Conservation (phyloP, 331 rosid genomes). For the Malus hybrid region DNA sequence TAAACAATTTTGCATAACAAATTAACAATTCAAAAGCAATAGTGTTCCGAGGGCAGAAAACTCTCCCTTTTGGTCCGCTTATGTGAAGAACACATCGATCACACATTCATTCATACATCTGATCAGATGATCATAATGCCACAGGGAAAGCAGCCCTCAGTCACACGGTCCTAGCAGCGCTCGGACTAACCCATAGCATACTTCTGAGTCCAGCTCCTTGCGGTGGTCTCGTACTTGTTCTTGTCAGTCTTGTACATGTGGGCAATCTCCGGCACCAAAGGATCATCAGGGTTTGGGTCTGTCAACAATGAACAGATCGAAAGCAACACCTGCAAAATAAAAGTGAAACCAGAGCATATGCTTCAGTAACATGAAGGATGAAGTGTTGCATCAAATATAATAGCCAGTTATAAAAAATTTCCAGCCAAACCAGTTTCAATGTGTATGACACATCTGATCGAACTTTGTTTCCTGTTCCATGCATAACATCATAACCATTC, state of each 20-base stretch:
- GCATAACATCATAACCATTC: background rate
- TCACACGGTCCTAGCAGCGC: conserved; percentile 5
- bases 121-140: conserved; percentile 11
- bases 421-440: background rate
- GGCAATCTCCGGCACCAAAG: conserved; percentile 66
- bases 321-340: conserved; percentile 42
- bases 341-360: background rate
- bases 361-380: background rate
- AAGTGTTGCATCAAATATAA: background rate
- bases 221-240: conserved; percentile 67
- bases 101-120: conserved; percentile 15
- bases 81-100: conserved; percentile 14
- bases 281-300: conserved; percentile 66
- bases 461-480: background rate
- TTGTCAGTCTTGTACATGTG: conserved; percentile 72
- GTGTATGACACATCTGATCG: background rate
- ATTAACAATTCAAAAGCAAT: conserved; percentile 15
- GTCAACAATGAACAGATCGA: conserved; percentile 64
- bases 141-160: conserved; percentile 23
- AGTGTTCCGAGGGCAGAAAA: conserved; percentile 28
- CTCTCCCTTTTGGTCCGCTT: conserved; percentile 15
- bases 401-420: background rate
- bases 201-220: conserved; percentile 85
- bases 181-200: conserved; percentile 56
- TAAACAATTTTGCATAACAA: conserved; percentile 15